Evolutionary conservation across 2,329 filamentous ascomycete species (phyloP), one percentile per base, ranked within the genome.

Genomic region (Talaromyces marneffei): DNA sequence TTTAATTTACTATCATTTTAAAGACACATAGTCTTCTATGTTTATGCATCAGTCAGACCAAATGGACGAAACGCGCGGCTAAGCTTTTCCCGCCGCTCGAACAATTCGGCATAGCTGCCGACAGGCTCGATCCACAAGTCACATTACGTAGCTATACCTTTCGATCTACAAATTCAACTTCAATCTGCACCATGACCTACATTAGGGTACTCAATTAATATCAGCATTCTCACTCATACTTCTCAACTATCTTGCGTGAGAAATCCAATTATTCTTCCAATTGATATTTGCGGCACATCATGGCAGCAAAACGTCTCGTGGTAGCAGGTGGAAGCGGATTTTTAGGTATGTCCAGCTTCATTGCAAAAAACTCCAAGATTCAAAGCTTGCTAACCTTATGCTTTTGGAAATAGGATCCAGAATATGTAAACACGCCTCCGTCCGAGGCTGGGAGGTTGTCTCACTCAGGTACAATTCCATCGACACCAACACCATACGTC

Each of bases 261-360:
- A 20, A 42, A 4, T 27, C 9, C 12, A 18, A 31, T 20, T 12
- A 12, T 3, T 14, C n/a, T 31, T 29, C n/a, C 12, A 48, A 48
- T 48, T 29, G 44, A 31, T 20, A 50, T 12, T 5, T 18, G 3
- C n/a, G n/a, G n/a, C 27, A n/a, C 29, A 12, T 12, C 48, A 80
- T 83, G 66, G 82, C 83, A 55, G 80, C 85, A 61, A 96, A 92
- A 78, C 88, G 86, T 76, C 81, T 99, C 46, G 87, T 97, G 44
- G 92, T 99, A 59, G 95, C 90, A 67, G 94, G 94, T 67, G 93
- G 93, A 63, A 97, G 91, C 75, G 93, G 94, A 35, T 99, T 97
- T 73, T 78, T 99, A 27, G 91, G 91, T 77, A 71, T 31, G 72
- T 70, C 83, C 82, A 59, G 62, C 57, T 9, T 52, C 29, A 33